Evolutionary conservation across 2,329 filamentous ascomycete genomes (phyloP), one percentile per base, ranked within the genome.

Genomic region (Camptophora hylomeconis): DNA sequence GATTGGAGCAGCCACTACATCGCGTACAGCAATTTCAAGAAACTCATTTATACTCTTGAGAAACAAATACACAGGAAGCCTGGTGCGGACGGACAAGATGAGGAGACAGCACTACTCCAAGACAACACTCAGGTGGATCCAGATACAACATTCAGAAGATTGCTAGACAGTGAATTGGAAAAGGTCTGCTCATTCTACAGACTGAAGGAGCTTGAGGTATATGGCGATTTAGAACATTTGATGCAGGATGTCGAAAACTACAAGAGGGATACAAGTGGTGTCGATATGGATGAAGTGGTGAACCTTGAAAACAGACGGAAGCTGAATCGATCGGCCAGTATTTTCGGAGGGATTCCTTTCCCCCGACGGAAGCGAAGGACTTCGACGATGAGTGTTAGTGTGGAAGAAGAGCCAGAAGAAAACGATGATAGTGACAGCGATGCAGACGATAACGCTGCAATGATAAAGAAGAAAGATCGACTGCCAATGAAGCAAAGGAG

Each of bases 1-100:
- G 89, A 98, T 59, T 98, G 89, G 89, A 94, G 83, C 63, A 86
- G 77, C 48, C 75, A 95, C 57, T 98, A 98, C 58, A 92, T 98
- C 51, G 81, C 86, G 36, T 98, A 98, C 59, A 94, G 86, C 61
- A 95, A 94, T 50, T 70, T 98, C 46, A 98, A 98, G 67, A 98
- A 98, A 65, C 70, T 94, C 33, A 95, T 98, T 47, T 98, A 95
- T 58, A 75, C 80, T 38, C 79, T 98, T 41, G 89, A 98, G 61
- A 92, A 92, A 55, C 72, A 76, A 31, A 63, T 77, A 30, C 70
- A 89, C 52, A 75, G 78, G 37, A 48, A 54, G 3, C 54, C 60
- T 30, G 60, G 67, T 21, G 49, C 52, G 15, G 57, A 61, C 12
- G 53, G 56, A 31, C 61, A 70, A 34, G 87, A 95, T 58, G 70